Conservation (phyloP, 2,329 filamentous ascomycete genomes). For the Diaporthe vexans region DNA sequence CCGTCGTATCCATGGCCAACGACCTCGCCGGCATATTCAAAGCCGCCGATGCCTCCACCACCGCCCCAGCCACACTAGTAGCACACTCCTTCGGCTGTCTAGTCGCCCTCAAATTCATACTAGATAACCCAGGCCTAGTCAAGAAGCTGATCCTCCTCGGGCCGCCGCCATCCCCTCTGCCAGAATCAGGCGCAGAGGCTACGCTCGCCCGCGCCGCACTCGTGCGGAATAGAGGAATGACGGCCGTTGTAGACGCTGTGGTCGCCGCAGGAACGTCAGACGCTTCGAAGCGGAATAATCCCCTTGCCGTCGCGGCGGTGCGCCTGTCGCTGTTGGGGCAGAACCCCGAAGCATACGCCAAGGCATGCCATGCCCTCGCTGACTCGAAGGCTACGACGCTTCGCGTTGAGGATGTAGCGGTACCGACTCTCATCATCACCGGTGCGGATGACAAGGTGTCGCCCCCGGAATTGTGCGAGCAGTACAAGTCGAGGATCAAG, state of each 20-base stretch:
- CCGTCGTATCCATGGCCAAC: background rate
- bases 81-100: slow-evolving; percentile 11
- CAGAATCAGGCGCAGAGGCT: background rate
- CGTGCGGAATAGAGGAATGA: background rate
- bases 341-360: background rate
- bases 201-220: background rate
- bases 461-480: background rate
- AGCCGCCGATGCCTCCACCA: background rate
- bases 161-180: background rate
- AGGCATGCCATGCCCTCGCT: background rate
- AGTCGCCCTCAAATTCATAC: background rate
- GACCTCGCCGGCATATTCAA: background rate
- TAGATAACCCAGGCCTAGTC: background rate
- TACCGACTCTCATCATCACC: background rate
- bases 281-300: background rate
- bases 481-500: background rate
- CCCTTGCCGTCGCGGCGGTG: background rate
- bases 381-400: background rate
- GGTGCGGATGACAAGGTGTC: background rate
- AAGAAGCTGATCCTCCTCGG: background rate
- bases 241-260: background rate
- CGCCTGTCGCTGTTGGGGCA: background rate
- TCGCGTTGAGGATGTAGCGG: background rate
- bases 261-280: background rate
- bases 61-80: background rate